These are phyloP conservation scores for Ceratobasidium sp. DNA, from an alignment of 1,284 basidiomycete genomes.

Conservation along the genomic window DNA sequence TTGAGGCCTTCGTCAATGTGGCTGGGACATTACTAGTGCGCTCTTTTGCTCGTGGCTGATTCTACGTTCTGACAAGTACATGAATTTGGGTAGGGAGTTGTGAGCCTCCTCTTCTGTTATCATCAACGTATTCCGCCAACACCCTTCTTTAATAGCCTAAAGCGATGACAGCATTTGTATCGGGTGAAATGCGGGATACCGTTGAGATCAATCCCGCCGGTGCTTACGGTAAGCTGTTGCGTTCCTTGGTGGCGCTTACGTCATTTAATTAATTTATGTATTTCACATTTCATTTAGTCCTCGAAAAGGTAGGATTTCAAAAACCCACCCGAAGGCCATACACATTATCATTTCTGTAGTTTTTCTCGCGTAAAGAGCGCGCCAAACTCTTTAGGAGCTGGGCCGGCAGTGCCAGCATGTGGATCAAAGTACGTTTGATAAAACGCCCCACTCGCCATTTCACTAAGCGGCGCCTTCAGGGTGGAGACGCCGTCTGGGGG, in stretches of 20 bases:
- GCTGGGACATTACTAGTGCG: conserved; percentile 87
- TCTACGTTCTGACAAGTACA: conserved; percentile 33
- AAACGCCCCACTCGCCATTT: neutral
- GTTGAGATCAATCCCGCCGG: conserved; percentile 91
- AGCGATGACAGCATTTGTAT: conserved; percentile 95
- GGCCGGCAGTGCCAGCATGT: conserved; percentile 94
- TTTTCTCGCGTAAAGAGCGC: conserved; percentile 91
- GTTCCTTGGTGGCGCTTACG: neutral
- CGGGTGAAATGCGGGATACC: conserved; percentile 95
- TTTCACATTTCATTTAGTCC: conserved; percentile 59
- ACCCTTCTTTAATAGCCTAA: conserved; percentile 70
- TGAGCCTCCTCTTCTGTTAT: conserved; percentile 55
- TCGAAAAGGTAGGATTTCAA: conserved; percentile 62
- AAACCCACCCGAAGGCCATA: neutral
- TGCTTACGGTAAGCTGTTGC: conserved; percentile 68
- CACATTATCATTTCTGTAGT: conserved; percentile 52
- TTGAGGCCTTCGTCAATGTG: conserved; percentile 84
- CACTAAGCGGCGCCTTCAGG: conserved; percentile 54
- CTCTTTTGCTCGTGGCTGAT: neutral
- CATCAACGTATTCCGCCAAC: neutral
- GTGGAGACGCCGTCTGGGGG: conserved; percentile 93
- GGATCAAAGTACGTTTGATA: conserved; percentile 74
- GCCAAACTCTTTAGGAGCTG: conserved; percentile 93
- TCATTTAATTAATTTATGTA: conserved; percentile 5
- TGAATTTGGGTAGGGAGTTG: conserved; percentile 66